phyloP scores from a whole-genome alignment of 805 yeast species.

The Suhomyces canberraensis region DNA sequence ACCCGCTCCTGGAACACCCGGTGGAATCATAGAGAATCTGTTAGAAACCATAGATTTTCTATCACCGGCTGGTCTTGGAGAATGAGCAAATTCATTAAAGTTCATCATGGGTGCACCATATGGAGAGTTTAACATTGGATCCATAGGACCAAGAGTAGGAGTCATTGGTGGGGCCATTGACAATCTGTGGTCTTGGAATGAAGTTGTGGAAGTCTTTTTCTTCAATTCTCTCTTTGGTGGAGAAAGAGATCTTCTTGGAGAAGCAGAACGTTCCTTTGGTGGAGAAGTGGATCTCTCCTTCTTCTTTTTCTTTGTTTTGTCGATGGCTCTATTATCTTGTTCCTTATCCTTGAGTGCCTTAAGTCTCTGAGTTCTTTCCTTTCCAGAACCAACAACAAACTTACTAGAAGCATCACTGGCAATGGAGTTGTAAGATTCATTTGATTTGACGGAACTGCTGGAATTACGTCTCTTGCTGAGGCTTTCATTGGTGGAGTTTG shows the following conservation, averaged over 20 bases:
- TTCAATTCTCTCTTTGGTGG: slow-evolving; percentile 3
- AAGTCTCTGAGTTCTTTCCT: slow-evolving; percentile 11
- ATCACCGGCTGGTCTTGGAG: slow-evolving; percentile 6
- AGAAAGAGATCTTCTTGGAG: slow-evolving; percentile 2
- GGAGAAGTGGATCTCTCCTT: slow-evolving; percentile 3
- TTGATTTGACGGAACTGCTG: slow-evolving; percentile 14
- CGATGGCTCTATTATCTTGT: slow-evolving; percentile 1
- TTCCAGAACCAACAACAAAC: slow-evolving; percentile 18
- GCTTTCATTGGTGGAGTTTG: slow-evolving; percentile 12
- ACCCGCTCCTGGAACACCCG: background rate
- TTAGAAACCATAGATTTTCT: slow-evolving; percentile 5
- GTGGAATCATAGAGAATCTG: slow-evolving; percentile 6
- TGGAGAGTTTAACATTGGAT: slow-evolving; percentile 8
- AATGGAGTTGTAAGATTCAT: slow-evolving; percentile 26
- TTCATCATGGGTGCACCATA: slow-evolving; percentile 17
- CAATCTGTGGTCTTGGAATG: slow-evolving; percentile 5
- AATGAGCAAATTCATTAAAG: slow-evolving; percentile 9
- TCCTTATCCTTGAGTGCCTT: slow-evolving; percentile 8
- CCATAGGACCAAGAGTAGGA: slow-evolving; percentile 5
- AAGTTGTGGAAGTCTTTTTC: slow-evolving; percentile 2
- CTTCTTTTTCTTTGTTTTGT: slow-evolving; percentile 4
- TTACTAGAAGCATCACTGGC: slow-evolving; percentile 29
- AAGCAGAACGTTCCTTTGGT: background rate
- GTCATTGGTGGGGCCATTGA: slow-evolving; percentile 5
- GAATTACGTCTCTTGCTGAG: slow-evolving; percentile 10